phyloP scores from a whole-genome alignment of 805 yeast genomes.

The Yarrowia sp. region DNA sequence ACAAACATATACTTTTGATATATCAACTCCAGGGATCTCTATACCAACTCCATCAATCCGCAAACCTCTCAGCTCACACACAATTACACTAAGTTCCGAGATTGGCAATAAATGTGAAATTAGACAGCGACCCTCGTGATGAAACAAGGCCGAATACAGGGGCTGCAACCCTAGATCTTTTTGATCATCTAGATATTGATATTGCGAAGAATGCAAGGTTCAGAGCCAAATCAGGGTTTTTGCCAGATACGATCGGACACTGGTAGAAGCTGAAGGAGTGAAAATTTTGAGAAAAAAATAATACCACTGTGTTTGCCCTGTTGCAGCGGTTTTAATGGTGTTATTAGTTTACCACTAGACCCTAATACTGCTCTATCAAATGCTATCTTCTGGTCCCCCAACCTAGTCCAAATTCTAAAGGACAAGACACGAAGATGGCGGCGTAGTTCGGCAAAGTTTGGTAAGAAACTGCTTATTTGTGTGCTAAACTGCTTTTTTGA shows the following conservation, averaged over 20 bases:
- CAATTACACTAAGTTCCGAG: no score
- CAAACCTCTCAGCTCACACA: no score
- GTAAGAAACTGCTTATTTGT: conserved; percentile 7
- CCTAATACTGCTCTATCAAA: background rate
- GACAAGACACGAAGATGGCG: background rate
- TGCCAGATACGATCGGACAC: background rate
- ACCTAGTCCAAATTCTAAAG: background rate
- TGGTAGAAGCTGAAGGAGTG: background rate
- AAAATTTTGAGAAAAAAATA: background rate
- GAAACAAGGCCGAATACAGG: background rate
- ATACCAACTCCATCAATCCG: no score
- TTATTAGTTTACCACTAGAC: background rate
- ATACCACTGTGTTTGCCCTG: background rate
- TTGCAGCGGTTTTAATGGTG: background rate
- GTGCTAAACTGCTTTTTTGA: background rate
- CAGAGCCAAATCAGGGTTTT: background rate
- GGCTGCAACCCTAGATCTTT: conserved; percentile 1
- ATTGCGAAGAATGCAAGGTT: background rate
- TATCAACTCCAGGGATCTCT: no score
- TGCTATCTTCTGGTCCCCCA: background rate
- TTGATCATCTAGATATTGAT: background rate
- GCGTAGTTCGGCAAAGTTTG: no score
- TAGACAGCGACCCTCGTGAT: background rate
- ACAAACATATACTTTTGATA: no score
- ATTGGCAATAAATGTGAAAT: background rate